These are phyloP conservation scores for Nicotiana otophora DNA, from an alignment of 257 asterid genomes.

Conservation along the genomic window DNA sequence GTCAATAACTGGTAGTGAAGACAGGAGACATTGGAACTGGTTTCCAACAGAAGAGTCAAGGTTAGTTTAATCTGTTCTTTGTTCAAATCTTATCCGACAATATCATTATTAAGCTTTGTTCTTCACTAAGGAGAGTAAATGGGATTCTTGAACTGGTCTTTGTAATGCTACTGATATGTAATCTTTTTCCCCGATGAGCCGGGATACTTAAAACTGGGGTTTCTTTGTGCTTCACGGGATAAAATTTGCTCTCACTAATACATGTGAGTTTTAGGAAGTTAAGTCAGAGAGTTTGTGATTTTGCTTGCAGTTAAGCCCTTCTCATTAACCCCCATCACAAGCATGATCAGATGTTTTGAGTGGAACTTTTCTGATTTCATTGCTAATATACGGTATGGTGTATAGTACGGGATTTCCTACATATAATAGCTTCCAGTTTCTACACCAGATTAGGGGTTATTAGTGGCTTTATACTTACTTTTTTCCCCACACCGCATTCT, in stretches of 20 bases:
- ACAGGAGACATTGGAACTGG: slow-evolving; percentile 94
- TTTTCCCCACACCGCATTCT: neutral
- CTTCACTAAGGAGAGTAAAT: neutral
- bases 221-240: neutral
- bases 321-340: neutral
- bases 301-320: neutral
- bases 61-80: slow-evolving; percentile 27
- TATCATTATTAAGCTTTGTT: neutral
- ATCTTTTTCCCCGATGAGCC: neutral
- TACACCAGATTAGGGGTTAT: neutral
- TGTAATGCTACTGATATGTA: neutral
- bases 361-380: neutral
- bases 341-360: neutral
- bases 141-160: neutral
- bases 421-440: neutral
- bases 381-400: neutral
- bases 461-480: neutral
- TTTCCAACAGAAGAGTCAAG: slow-evolving; percentile 91
- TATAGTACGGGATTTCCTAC: neutral
- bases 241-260: neutral
- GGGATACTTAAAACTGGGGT: neutral
- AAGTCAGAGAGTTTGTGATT: neutral
- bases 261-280: neutral
- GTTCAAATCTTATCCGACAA: neutral
- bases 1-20: slow-evolving; percentile 92